phyloP scores from a whole-genome alignment of 441 rosid species.

The Capsella rubella region DNA sequence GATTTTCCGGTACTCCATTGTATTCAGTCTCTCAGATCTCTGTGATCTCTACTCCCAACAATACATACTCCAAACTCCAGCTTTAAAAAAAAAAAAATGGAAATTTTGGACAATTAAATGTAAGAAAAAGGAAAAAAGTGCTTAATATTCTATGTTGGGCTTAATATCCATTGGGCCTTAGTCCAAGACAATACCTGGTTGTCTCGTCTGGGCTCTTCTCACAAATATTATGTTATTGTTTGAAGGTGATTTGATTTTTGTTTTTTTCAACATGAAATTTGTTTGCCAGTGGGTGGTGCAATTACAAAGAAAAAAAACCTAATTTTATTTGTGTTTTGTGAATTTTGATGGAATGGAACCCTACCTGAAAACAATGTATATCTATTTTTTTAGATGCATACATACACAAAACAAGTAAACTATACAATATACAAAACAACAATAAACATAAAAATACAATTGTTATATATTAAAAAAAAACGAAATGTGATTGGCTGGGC shows the following conservation, averaged over 20 bases:
- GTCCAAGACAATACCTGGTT: too few relatives aligned
- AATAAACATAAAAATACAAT: not conserved
- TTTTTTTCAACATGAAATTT: not conserved
- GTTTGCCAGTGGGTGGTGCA: not conserved
- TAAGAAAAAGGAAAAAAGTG: not conserved
- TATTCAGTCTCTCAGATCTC: conserved; percentile 43
- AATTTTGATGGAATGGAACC: not conserved
- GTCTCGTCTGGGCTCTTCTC: not conserved
- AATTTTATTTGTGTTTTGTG: too few relatives aligned
- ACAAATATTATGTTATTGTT: not conserved
- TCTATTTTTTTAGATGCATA: conserved; percentile 1
- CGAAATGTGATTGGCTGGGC: conserved; percentile 35
- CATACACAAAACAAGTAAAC: conserved; percentile 11
- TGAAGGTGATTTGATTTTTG: not conserved
- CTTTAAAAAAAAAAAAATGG: not conserved
- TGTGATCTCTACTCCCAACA: conserved; percentile 36
- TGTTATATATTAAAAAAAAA: not conserved
- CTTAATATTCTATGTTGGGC: not conserved
- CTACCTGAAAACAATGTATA: conserved; percentile 13
- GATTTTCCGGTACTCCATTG: conserved; percentile 82
- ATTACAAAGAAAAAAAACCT: not conserved
- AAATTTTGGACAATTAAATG: not conserved
- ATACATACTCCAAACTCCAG: not conserved
- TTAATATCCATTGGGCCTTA: not conserved
- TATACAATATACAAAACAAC: not conserved